These are phyloP conservation scores for Ceratocystis papillata DNA, from an alignment of 2,329 filamentous ascomycete genomes.

Conservation along the genomic window DNA sequence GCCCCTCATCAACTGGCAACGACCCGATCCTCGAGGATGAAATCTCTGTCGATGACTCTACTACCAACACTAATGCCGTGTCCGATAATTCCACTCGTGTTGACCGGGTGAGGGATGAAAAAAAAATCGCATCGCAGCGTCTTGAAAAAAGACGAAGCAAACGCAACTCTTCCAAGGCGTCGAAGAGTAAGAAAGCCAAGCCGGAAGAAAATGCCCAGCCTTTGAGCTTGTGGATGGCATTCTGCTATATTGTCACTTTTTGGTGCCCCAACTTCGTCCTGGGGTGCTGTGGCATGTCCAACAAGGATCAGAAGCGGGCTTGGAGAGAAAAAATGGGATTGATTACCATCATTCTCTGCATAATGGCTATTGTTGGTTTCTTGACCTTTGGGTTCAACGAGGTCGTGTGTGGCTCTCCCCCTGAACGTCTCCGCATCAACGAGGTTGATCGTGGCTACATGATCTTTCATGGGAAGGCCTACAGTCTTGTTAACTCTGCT, in stretches of 20 bases:
- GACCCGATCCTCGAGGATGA: constrained; percentile 79
- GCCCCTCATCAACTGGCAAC: constrained; percentile 85
- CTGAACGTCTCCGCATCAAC: constrained; percentile 67
- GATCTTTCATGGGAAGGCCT: constrained; percentile 91
- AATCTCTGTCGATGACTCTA: constrained; percentile 47
- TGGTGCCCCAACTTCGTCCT: constrained; percentile 84
- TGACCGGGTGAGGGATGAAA: constrained; percentile 31
- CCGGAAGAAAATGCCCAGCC: constrained; percentile 57
- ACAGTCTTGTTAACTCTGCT: constrained; percentile 63
- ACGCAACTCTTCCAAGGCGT: constrained; percentile 36
- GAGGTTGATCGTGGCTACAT: constrained; percentile 73
- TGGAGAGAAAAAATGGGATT: constrained; percentile 98
- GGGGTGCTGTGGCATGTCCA: constrained; percentile 71
- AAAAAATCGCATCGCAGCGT: constrained; percentile 29
- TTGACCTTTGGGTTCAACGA: constrained; percentile 93
- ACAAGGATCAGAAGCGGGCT: constrained; percentile 77
- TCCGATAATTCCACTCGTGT: constrained; percentile 38
- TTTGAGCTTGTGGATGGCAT: constrained; percentile 86
- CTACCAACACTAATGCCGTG: constrained; percentile 36
- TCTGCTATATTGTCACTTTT: constrained; percentile 88
- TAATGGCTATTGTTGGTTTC: constrained; percentile 85
- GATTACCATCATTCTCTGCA: constrained; percentile 80
- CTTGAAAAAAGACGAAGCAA: constrained; percentile 30
- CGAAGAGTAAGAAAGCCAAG: constrained; percentile 47
- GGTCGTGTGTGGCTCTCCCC: constrained; percentile 66